Evolutionary conservation across 441 rosid species (phyloP).

Genomic region (Brassica balearica): DNA sequence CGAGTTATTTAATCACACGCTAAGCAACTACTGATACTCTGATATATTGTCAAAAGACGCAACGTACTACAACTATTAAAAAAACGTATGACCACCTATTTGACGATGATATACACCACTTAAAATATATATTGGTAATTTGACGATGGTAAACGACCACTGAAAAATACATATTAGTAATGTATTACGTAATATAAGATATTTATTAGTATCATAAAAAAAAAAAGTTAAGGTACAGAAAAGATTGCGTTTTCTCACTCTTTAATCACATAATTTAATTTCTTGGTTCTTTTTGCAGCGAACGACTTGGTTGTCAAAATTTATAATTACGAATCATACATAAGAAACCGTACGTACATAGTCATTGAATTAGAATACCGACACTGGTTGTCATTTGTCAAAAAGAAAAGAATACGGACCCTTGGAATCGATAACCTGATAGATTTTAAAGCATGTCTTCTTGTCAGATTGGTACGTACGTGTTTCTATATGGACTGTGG

Average conservation of each 20-base stretch:
- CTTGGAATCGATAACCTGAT: constrained; percentile 30
- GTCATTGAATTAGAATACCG: constrained; percentile 23
- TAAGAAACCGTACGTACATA: constrained; percentile 18
- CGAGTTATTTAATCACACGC: background rate
- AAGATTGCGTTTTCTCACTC: constrained; percentile 6
- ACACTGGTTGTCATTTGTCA: constrained; percentile 14
- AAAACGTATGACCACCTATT: constrained; percentile 2
- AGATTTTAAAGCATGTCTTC: constrained; percentile 31
- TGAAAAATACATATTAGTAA: background rate
- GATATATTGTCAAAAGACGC: background rate
- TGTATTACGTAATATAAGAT: background rate
- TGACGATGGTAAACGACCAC: constrained; percentile 2
- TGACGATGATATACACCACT: background rate
- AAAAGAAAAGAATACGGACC: constrained; percentile 21
- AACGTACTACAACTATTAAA: background rate
- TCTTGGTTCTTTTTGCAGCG: background rate
- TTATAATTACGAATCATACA: background rate
- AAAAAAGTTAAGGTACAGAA: background rate
- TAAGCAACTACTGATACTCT: background rate
- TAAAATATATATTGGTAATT: background rate
- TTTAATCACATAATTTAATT: background rate
- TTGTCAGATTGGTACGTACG: constrained; percentile 37
- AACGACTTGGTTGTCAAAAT: background rate
- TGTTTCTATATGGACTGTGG: constrained; percentile 24
- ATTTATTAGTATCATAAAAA: background rate